Evolutionary conservation across 2,329 filamentous ascomycete species (phyloP), one percentile per base, ranked within the genome.

Genomic region (Periconia macrospinosa): DNA sequence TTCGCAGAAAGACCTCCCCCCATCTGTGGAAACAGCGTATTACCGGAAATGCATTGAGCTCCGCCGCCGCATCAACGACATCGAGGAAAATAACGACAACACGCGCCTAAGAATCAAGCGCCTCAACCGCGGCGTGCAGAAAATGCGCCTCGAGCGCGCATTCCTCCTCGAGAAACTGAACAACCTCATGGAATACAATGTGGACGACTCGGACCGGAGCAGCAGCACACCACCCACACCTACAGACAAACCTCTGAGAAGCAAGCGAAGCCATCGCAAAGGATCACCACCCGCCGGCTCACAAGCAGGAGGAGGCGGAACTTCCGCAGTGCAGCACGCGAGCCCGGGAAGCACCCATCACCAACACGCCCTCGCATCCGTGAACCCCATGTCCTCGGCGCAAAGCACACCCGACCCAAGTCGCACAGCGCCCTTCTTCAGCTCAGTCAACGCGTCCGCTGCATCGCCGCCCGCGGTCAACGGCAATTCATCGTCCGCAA

Each of bases 1-100:
- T 50, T 67, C 69, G 20, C 70, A 71, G 42, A 71, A 71, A 61
- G 71, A 74, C 35, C 83, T 87, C 52, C 91, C 93, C 18, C 93
- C 94, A 15, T 96, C 92, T 15, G 92, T 97, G 58, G 93, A 99
- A 76, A 89, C 93, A 72, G 92, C 93, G 47, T 99, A 97, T 77
- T 92, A 94, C 67, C 86, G 91, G 60, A 97, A 99, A 85, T 97
- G 93, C 75, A 91, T 97, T 71, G 90, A 95, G 66, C 84, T 99
- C 19, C 95, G 95, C 78, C 89, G 91, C 66, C 89, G 94, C 56
- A 90, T 94, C 59, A 89, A 87, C 72, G 92, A 97, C 73, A 91
- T 97, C 65, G 92, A 97, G 73, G 87, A 91, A 55, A 88, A 91
- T 69, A 97, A 97, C 73, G 92, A 96, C 66, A 84, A 89, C 53